Percentiles rank a stretch among this genome's conserved stretches.
phyloP scores from a whole-genome alignment of 257 asterid genomes.

The Linderniella brevidens region DNA sequence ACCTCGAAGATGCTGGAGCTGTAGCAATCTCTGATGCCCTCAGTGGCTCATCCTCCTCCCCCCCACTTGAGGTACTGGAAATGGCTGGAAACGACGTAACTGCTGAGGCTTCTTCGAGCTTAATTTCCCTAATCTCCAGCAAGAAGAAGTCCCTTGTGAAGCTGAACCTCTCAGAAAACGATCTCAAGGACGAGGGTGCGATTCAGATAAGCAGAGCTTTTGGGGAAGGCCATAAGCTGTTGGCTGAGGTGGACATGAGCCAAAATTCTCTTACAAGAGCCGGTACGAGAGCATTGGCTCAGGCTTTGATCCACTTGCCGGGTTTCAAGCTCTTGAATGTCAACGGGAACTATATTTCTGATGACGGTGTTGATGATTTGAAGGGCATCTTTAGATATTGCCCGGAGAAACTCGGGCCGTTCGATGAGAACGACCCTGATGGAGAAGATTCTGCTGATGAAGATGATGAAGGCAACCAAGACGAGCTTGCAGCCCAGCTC shows the following conservation, averaged over 20 bases:
- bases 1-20: slow-evolving; percentile 78
- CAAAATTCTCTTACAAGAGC: slow-evolving; percentile 46
- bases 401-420: slow-evolving; percentile 52
- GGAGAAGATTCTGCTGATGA: slow-evolving; percentile 68
- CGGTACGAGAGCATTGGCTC: slow-evolving; percentile 50
- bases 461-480: too few species aligned
- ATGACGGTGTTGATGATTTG: slow-evolving; percentile 78
- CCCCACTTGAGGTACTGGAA: slow-evolving; percentile 55
- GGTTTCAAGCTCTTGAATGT: slow-evolving; percentile 45
- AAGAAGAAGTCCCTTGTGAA: slow-evolving; percentile 44
- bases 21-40: slow-evolving; percentile 57
- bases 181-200: slow-evolving; percentile 78
- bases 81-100: slow-evolving; percentile 93
- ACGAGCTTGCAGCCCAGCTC: slow-evolving; percentile 57
- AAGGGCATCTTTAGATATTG: slow-evolving; percentile 41
- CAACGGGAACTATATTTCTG: slow-evolving; percentile 69
- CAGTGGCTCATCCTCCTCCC: slow-evolving; percentile 46
- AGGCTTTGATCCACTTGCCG: slow-evolving; percentile 39
- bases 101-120: slow-evolving; percentile 43
- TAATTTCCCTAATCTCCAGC: slow-evolving; percentile 43
- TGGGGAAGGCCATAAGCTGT: slow-evolving; percentile 33
- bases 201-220: slow-evolving; percentile 51
- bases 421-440: slow-evolving; percentile 87
- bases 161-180: slow-evolving; percentile 72
- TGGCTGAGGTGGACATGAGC: slow-evolving; percentile 76